These are phyloP conservation scores for Trichoderma parareesei DNA, from an alignment of 495 filamentous ascomycete genomes.

Conservation along the genomic window DNA sequence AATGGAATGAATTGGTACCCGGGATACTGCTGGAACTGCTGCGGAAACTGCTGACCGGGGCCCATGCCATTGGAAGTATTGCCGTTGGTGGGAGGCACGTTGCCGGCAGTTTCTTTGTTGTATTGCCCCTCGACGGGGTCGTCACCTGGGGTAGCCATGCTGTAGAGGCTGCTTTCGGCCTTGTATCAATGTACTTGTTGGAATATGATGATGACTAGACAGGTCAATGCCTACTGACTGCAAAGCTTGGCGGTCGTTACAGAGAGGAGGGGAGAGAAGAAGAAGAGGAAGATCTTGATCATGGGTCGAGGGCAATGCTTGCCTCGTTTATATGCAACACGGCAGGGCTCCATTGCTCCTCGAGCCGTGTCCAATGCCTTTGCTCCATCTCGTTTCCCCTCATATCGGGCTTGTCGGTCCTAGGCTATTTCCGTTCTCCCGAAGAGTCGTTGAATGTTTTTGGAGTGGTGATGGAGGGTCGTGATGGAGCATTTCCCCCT, in stretches of 20 bases:
- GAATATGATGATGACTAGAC: not conserved
- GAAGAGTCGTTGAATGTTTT: not conserved
- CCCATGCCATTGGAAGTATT: not conserved
- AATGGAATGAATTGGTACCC: not conserved
- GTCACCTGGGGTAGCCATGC: not conserved
- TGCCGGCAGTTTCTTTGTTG: not conserved
- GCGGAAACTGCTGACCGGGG: not conserved
- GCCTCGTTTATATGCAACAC: not conserved
- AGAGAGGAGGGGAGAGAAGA: not conserved
- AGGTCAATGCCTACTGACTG: not conserved
- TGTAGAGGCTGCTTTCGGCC: not conserved
- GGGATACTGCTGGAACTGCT: not conserved
- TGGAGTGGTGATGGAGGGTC: not conserved
- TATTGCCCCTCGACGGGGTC: not conserved
- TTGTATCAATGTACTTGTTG: not conserved
- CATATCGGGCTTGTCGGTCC: not conserved
- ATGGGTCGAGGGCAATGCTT: not conserved
- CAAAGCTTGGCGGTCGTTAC: not conserved
- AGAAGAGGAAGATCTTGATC: not conserved
- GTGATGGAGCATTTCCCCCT: not conserved
- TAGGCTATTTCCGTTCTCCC: conserved; percentile 7
- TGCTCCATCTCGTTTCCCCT: not conserved
- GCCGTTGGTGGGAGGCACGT: not conserved
- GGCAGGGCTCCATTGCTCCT: not conserved
- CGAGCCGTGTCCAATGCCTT: not conserved